phyloP scores from a whole-genome alignment of 441 rosid genomes.

The Euphorbia neoarborescens region DNA sequence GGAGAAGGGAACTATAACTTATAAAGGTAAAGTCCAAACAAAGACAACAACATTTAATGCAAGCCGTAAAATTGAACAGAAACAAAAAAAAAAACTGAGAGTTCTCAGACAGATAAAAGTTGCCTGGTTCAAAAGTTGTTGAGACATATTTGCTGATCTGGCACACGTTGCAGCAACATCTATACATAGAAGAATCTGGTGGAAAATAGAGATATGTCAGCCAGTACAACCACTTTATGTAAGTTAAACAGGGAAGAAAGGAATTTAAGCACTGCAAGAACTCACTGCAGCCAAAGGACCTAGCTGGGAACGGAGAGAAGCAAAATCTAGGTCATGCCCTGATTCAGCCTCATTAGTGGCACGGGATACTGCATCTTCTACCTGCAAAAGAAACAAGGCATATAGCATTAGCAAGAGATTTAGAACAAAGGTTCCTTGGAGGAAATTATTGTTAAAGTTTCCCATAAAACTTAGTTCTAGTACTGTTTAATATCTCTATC shows the following conservation, averaged over 20 bases:
- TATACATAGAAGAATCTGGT: conserved; percentile 82
- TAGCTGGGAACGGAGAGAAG: conserved; percentile 61
- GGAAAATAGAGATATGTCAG: conserved; percentile 28
- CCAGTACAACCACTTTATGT: conserved; percentile 4
- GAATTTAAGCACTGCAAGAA: conserved; percentile 22
- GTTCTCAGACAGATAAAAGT: conserved; percentile 20
- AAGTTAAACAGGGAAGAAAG: conserved; percentile 9
- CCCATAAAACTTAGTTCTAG: background rate
- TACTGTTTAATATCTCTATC: conserved; percentile 5
- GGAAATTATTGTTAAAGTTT: background rate
- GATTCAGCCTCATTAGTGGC: conserved; percentile 70
- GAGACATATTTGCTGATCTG: conserved; percentile 63
- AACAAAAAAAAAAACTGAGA: conserved; percentile 19
- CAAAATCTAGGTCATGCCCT: conserved; percentile 72
- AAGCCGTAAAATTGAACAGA: conserved; percentile 1
- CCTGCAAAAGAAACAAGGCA: conserved; percentile 41
- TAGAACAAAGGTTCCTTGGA: background rate
- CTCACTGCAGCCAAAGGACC: conserved; percentile 91
- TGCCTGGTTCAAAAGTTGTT: conserved; percentile 86
- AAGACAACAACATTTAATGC: background rate
- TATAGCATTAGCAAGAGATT: conserved; percentile 9
- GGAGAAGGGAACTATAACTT: background rate
- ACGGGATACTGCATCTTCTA: conserved; percentile 74
- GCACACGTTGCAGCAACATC: conserved; percentile 96
- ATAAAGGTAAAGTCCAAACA: background rate